Evolutionary conservation across 257 asterid genomes (phyloP).

Genomic region (Paraleonurus japonicus): DNA sequence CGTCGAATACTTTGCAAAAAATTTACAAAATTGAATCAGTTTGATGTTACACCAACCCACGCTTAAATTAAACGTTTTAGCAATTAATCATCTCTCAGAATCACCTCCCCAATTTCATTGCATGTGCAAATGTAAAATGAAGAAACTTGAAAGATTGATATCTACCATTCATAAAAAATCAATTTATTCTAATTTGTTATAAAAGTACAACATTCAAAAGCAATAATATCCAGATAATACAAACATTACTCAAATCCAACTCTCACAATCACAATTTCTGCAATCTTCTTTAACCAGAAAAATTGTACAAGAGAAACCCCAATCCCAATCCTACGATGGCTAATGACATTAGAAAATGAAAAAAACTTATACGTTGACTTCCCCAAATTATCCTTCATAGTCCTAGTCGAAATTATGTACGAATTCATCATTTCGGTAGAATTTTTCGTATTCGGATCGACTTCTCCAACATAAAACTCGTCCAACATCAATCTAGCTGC

Average conservation of each 20-base stretch:
- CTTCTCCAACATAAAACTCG: constrained; percentile 67
- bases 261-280: neutral
- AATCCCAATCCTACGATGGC: constrained; percentile 40
- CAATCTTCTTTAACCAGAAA: neutral
- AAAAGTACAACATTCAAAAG: neutral
- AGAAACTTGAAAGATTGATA: neutral
- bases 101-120: neutral
- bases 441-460: constrained; percentile 35
- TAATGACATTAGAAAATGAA: constrained; percentile 36
- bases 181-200: neutral
- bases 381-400: constrained; percentile 8
- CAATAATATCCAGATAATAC: neutral
- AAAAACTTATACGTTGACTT: constrained; percentile 25
- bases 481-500: constrained; percentile 80
- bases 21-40: neutral
- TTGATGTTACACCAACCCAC: no score
- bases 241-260: neutral
- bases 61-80: no score
- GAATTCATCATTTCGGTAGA: neutral
- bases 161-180: neutral
- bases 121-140: neutral
- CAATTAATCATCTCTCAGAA: no score
- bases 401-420: neutral
- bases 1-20: no score
- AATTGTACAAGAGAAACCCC: constrained; percentile 31